A percentile compares a stretch with the other conserved stretches of the same genome.
phyloP scores from a whole-genome alignment of 352 stramenopile species.

The Pythium dissotocum region DNA sequence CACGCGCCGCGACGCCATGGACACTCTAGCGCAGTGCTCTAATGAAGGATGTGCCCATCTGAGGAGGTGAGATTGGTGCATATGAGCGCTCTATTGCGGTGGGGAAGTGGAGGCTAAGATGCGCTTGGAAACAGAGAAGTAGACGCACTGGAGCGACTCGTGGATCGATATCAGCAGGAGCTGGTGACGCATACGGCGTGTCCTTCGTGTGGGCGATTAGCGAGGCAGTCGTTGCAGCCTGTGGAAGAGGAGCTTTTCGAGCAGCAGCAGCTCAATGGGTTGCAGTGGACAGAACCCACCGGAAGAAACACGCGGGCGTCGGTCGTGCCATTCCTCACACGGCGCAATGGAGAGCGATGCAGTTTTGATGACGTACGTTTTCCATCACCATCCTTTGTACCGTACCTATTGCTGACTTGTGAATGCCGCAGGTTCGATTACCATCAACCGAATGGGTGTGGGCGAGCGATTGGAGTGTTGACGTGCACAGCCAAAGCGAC shows the following conservation, averaged over 20 bases:
- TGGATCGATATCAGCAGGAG: constrained; percentile 63
- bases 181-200: constrained; percentile 23
- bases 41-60: neutral
- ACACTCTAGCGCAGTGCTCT: neutral
- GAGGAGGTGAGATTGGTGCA: neutral
- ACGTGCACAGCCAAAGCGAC: constrained; percentile 52
- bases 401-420: neutral
- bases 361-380: constrained; percentile 43
- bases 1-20: neutral
- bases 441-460: constrained; percentile 63
- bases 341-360: constrained; percentile 33
- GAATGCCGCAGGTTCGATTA: constrained; percentile 38
- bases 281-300: constrained; percentile 21
- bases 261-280: constrained; percentile 44
- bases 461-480: constrained; percentile 50
- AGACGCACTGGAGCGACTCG: constrained; percentile 53
- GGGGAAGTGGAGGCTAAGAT: neutral
- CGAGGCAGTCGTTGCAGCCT: neutral
- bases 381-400: neutral
- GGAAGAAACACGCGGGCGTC: constrained; percentile 15
- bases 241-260: constrained; percentile 61
- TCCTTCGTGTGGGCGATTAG: neutral
- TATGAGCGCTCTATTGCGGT: neutral
- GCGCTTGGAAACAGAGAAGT: constrained; percentile 43
- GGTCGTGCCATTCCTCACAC: constrained; percentile 31